phyloP scores from a whole-genome alignment of 2,329 filamentous ascomycete genomes.

The Sarocladium brachiariae region DNA sequence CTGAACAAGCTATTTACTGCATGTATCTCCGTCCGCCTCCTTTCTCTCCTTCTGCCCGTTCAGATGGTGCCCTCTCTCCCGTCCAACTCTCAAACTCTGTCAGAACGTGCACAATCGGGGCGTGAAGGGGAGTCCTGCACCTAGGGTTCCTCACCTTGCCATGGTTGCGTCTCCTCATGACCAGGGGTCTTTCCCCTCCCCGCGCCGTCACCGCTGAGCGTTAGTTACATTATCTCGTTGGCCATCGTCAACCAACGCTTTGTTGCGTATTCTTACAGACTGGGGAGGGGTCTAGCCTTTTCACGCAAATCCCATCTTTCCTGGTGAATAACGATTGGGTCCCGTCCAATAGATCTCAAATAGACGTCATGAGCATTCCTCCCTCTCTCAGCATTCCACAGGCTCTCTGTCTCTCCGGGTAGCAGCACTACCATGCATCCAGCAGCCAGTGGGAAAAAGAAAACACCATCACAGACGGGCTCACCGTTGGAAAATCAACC shows the following conservation, averaged over 20 bases:
- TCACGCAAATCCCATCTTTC: background rate
- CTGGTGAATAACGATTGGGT: background rate
- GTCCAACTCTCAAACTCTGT: too few species aligned
- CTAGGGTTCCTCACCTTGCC: conserved; percentile 1
- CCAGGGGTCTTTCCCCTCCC: background rate
- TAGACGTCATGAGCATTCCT: background rate
- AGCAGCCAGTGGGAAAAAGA: background rate
- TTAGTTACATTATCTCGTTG: background rate
- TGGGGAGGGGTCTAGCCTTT: background rate
- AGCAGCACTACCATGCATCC: background rate
- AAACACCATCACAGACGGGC: background rate
- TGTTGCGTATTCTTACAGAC: too few species aligned
- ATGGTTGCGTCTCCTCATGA: conserved; percentile 2
- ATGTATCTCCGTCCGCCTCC: too few species aligned
- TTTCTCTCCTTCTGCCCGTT: background rate
- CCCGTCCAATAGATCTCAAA: background rate
- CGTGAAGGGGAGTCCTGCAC: background rate
- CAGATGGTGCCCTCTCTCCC: too few species aligned
- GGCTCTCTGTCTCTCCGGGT: background rate
- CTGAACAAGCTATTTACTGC: too few species aligned
- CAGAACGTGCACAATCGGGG: too few species aligned
- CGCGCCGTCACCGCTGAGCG: background rate
- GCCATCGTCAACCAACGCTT: background rate
- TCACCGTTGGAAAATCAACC: background rate
- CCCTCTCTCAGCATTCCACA: background rate